Evolutionary conservation across 305 asterid genomes (phyloP).

Genomic region (Stenogyne calaminthoides): DNA sequence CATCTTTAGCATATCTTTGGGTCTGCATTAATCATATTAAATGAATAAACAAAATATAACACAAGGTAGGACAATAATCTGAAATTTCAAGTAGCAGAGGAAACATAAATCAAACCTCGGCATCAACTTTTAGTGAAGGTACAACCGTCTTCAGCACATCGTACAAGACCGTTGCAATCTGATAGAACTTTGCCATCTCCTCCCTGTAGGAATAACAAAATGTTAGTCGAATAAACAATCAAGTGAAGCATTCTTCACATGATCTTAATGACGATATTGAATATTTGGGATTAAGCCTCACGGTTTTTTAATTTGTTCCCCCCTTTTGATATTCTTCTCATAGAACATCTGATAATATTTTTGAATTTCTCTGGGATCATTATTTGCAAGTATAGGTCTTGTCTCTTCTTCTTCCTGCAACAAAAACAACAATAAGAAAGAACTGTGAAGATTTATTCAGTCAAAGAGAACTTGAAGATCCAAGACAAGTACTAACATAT

Average conservation of each 20-base stretch:
- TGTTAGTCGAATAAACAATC: conserved; percentile 11
- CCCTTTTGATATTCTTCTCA: conserved; percentile 66
- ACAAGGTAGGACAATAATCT: conserved; percentile 15
- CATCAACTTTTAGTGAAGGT: conserved; percentile 58
- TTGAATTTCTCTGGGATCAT: conserved; percentile 73
- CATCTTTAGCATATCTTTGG: conserved; percentile 71
- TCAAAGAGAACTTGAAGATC: background rate
- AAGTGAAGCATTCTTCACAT: conserved; percentile 8
- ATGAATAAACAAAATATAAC: background rate
- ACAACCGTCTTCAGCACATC: conserved; percentile 79
- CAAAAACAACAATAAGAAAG: conserved; percentile 23
- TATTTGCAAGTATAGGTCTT: conserved; percentile 41
- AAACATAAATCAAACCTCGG: conserved; percentile 56
- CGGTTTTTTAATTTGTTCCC: conserved; percentile 80
- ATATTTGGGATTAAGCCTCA: conserved; percentile 44
- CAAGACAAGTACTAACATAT: background rate
- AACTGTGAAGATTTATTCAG: background rate
- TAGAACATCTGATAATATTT: conserved; percentile 69
- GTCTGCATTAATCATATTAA: conserved; percentile 52
- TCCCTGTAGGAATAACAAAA: conserved; percentile 50
- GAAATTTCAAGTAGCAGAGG: conserved; percentile 20
- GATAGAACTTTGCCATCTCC: conserved; percentile 89
- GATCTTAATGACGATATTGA: background rate
- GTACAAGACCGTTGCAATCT: conserved; percentile 80
- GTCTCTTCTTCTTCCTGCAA: conserved; percentile 73